Evolutionary conservation across 2,329 filamentous ascomycete species (phyloP), one percentile per base, ranked within the genome.

Genomic region (Paraconiothyrium sp.): DNA sequence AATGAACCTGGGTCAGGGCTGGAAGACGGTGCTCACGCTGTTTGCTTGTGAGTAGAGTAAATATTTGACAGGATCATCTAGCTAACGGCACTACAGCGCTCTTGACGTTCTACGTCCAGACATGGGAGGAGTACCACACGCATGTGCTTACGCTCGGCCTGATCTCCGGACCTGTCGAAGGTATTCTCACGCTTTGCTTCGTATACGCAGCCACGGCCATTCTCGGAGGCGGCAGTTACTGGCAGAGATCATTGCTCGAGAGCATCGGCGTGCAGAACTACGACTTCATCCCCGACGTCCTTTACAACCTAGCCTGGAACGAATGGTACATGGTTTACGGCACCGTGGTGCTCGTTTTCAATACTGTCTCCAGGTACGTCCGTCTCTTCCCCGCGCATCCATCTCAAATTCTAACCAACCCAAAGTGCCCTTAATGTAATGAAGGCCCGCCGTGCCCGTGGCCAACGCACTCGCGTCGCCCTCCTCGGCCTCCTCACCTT

Each of bases 111-210:
- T 98, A 98, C 79, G 91, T 98, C 46, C 95, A 98, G 79, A 98
- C 95, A 37, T 99, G 95, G 95, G 95, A 99, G 76, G 95, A 98
- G 79, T 99, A 98, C 81, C 94, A 98, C 82, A 99, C 95, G 55
- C 94, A 97, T 79, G 95, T 94, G 3, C 87, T 99, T 51, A 97
- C 93, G 1, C 87, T 99, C 6, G 95, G 95, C 61, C 83, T 98
- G 65, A 86, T 99, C 68, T 97, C 94, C 67, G 95, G 95, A 0
- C 95, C 95, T 4, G 95, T 99, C 41, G 95, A 99, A 81, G 95
- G 95, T 55, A 90, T 99, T 59, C 81, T 98, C 50, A 93, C 92
- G 44, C 85, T 99, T 22, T 90, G 92, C 71, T 76, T 86, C 58
- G 89, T 99, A 62, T 98, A 95, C 79, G 87, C 88, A 39, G 82